Conservation (phyloP, 2,329 filamentous ascomycete genomes). For the Albophoma yamanashiensis region DNA sequence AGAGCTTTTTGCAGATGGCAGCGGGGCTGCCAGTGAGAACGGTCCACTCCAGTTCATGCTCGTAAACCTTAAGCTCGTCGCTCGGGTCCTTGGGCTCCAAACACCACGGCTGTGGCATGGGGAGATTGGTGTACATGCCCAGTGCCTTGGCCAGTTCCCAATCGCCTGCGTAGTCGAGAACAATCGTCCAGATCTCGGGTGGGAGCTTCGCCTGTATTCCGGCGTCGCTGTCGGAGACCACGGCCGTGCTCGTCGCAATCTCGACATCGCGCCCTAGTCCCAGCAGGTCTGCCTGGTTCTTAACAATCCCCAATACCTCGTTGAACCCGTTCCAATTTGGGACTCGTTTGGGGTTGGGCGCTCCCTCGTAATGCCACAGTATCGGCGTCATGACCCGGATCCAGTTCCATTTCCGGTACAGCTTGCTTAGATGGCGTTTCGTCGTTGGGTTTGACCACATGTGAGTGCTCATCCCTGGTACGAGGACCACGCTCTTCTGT, state of each 20-base stretch:
- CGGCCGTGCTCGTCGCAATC: conserved; percentile 30
- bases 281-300: conserved; percentile 67
- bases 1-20: conserved; percentile 64
- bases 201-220: conserved; percentile 46
- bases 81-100: conserved; percentile 45
- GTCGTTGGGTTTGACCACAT: conserved; percentile 91
- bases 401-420: conserved; percentile 79
- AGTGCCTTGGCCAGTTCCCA: conserved; percentile 84
- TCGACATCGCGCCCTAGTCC: conserved; percentile 64
- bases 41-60: conserved; percentile 75
- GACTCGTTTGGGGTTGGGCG: conserved; percentile 37
- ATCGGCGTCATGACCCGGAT: conserved; percentile 72
- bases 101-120: conserved; percentile 61
- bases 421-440: conserved; percentile 75
- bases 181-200: conserved; percentile 79
- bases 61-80: conserved; percentile 59
- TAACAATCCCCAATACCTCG: conserved; percentile 62
- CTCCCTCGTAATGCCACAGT: conserved; percentile 64
- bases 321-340: conserved; percentile 56
- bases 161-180: conserved; percentile 74
- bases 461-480: conserved; percentile 78
- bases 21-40: conserved; percentile 62
- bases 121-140: conserved; percentile 68
- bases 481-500: conserved; percentile 72
- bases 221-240: conserved; percentile 20